Base-by-base conservation (phyloP, 1,139 yeast species). In the Petasospora rhodanensis region DNA sequence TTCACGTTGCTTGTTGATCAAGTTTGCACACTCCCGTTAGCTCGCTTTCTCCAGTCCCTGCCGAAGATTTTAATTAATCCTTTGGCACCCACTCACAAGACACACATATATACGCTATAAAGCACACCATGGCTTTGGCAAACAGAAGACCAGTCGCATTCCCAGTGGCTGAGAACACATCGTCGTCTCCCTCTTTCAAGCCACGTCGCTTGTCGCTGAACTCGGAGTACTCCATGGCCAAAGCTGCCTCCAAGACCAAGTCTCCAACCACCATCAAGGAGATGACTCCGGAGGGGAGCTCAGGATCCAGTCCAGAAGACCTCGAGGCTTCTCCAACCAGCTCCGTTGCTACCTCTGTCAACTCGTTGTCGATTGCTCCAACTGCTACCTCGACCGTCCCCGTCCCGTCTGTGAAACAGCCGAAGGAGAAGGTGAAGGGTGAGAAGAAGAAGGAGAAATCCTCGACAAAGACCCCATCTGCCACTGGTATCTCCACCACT, bases 401-500 rank as follows among this genome's bases (percentile, higher is more conserved):
- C n/a, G n/a, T n/a, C n/a, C n/a, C n/a, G n/a, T n/a, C n/a, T n/a
- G n/a, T n/a, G n/a, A n/a, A n/a, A n/a, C n/a, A 29, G 27, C 15
- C 37, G 1, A 39, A 43, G 27, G 41, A 45, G 18, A 47, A 69
- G 64, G 46, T 56, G 58, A 28, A 69, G 65, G 46, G 41, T 12
- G 45, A 46, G 32, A 42, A 44, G 19, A 42, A 42, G 30, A 47
- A 50, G 31, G 39, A 40, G 11, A 46, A 43, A 48, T 67, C 32
- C 50, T 68, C 33, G 3, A 32, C 49, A n/a, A 57, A 70, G 44
- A 68, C 64, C 17, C 49, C 52, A n/a, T 45, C 49, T 27, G 55
- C 54, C 1, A 48, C 84, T 22, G 89, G 87, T 30, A 78, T 82
- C 27, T 79, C 86, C 8, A 81, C 86, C 24, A 73, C 82, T 3